phyloP scores from a whole-genome alignment of 2,329 filamentous ascomycete genomes.

The Cladophialophora exuberans region DNA sequence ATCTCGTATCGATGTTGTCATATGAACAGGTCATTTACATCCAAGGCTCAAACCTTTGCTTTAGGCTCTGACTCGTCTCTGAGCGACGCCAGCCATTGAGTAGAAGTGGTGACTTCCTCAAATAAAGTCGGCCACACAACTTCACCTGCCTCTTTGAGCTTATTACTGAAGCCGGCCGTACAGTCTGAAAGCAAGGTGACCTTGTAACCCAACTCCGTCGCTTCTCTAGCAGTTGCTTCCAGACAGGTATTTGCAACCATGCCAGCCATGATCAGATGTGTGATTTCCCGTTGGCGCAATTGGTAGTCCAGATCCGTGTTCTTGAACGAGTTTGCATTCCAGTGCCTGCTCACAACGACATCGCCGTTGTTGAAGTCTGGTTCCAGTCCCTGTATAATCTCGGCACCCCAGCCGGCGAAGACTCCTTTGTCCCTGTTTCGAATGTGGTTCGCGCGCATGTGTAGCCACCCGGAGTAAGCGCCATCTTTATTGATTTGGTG shows the following conservation, averaged over 20 bases:
- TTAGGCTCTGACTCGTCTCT: not conserved
- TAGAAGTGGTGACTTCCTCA: constrained; percentile 5
- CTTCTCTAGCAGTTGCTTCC: constrained; percentile 42
- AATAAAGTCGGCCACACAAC: constrained; percentile 6
- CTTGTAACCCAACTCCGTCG: constrained; percentile 36
- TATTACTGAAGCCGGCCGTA: constrained; percentile 5
- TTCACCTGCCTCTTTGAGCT: constrained; percentile 4
- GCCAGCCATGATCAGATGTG: constrained; percentile 38
- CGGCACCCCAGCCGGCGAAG: constrained; percentile 39
- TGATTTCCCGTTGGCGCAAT: constrained; percentile 39
- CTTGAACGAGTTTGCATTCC: constrained; percentile 40
- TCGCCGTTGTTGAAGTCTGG: constrained; percentile 37
- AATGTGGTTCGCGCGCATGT: constrained; percentile 31
- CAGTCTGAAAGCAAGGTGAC: constrained; percentile 4
- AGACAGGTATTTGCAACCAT: constrained; percentile 41
- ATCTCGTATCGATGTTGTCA: no score
- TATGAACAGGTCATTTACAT: not conserved
- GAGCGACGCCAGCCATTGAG: not conserved
- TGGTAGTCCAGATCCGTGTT: constrained; percentile 44
- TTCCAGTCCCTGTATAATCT: constrained; percentile 38
- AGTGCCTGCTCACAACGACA: constrained; percentile 40
- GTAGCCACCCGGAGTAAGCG: constrained; percentile 36
- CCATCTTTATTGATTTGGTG: constrained; percentile 37
- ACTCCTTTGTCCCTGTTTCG: constrained; percentile 27
- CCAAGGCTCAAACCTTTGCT: not conserved